A percentile compares a stretch with the other conserved stretches of the same genome.
Conservation (phyloP, 768 basidiomycete genomes). For the Leucocoprinus birnbaumii region DNA sequence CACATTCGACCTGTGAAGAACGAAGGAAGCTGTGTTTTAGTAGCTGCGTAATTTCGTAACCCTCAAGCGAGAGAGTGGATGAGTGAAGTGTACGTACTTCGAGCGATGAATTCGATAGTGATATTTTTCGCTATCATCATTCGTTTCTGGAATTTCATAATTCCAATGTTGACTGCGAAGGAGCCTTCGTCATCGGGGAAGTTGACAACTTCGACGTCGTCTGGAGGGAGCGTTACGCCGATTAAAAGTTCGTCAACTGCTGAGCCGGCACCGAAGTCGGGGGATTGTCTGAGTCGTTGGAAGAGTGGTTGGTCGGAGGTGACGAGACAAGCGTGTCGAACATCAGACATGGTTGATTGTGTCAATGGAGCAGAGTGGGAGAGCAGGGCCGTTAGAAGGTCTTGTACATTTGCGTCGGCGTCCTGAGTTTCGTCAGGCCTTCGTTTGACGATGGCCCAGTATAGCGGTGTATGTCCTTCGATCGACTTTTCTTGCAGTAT, state of each 20-base stretch:
- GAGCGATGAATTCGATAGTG: constrained; percentile 63
- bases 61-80: too few species aligned
- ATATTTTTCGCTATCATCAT: constrained; percentile 61
- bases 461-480: constrained; percentile 63
- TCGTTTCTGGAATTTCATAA: constrained; percentile 66
- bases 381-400: constrained; percentile 49
- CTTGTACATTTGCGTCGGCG: constrained; percentile 27
- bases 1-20: constrained; percentile 49
- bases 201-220: constrained; percentile 56
- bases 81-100: constrained; percentile 27
- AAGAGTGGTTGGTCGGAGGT: constrained; percentile 61
- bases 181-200: constrained; percentile 44
- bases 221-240: constrained; percentile 40
- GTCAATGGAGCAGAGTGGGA: constrained; percentile 45
- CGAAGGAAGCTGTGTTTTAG: not conserved
- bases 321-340: constrained; percentile 64
- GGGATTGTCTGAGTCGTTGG: constrained; percentile 52
- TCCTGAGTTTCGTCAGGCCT: constrained; percentile 33
- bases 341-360: constrained; percentile 47
- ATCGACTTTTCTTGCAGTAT: constrained; percentile 63
- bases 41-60: not conserved
- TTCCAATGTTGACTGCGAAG: constrained; percentile 50
- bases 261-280: constrained; percentile 47
- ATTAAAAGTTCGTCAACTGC: constrained; percentile 53
- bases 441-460: constrained; percentile 72